Evolutionary conservation across 1,284 basidiomycete genomes (phyloP).

Genomic region (Ustilago loliicola): DNA sequence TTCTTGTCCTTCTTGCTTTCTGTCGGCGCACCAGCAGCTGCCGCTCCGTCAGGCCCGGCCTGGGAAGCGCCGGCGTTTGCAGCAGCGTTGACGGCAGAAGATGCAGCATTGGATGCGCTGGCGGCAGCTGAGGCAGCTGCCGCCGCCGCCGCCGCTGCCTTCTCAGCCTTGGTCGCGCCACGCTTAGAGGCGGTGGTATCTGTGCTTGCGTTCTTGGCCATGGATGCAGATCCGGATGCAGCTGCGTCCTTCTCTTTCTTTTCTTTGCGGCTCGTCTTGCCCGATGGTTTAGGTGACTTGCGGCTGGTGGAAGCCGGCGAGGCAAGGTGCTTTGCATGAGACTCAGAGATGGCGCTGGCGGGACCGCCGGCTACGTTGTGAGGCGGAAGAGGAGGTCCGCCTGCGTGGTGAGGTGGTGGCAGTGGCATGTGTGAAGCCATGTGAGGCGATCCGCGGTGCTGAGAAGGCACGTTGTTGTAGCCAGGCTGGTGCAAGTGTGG

Average conservation of each 20-base stretch:
- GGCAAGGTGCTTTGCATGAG: slow-evolving; percentile 44
- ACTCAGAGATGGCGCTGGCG: slow-evolving; percentile 38
- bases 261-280: slow-evolving; percentile 36
- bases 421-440: slow-evolving; percentile 47
- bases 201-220: slow-evolving; percentile 50
- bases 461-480: slow-evolving; percentile 36
- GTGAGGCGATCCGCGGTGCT: slow-evolving; percentile 44
- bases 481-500: slow-evolving; percentile 46
- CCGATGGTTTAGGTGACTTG: slow-evolving; percentile 42
- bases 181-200: slow-evolving; percentile 40
- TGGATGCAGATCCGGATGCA: slow-evolving; percentile 22
- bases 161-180: slow-evolving; percentile 39
- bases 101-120: slow-evolving; percentile 5
- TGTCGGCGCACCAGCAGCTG: slow-evolving; percentile 16
- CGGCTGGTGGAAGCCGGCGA: slow-evolving; percentile 42
- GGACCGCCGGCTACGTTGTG: slow-evolving; percentile 31
- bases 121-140: slow-evolving; percentile 23
- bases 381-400: slow-evolving; percentile 25
- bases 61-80: slow-evolving; percentile 21
- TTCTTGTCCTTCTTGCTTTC: slow-evolving; percentile 63
- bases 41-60: slow-evolving; percentile 13
- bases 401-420: slow-evolving; percentile 34
- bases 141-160: slow-evolving; percentile 35
- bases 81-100: slow-evolving; percentile 11
- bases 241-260: slow-evolving; percentile 50